Evolutionary conservation across 2,329 filamentous ascomycete genomes (phyloP).

Genomic region (Fusarium oligoseptatum): DNA sequence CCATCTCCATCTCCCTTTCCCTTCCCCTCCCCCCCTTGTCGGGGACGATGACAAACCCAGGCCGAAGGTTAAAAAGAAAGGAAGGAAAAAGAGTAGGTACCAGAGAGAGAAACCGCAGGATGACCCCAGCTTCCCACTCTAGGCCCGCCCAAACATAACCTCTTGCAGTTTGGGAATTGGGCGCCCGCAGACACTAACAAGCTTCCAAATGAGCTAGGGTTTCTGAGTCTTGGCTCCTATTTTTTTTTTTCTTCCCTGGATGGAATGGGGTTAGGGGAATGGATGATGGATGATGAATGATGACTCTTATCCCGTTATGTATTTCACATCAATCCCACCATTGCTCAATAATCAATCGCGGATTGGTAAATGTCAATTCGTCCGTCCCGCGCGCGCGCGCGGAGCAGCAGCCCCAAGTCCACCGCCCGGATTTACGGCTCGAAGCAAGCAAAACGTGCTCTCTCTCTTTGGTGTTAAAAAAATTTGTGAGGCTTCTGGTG

Average conservation of each 20-base stretch:
- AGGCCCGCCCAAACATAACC: not conserved
- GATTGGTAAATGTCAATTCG: not conserved
- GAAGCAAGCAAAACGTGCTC: slow-evolving; percentile 12
- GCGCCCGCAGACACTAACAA: slow-evolving; percentile 1
- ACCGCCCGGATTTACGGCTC: slow-evolving; percentile 45
- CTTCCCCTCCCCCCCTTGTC: slow-evolving; percentile 10
- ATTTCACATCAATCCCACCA: not conserved
- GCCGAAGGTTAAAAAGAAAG: slow-evolving; percentile 30
- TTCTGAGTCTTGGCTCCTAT: not conserved
- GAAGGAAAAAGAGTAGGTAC: not conserved
- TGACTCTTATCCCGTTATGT: slow-evolving; percentile 39
- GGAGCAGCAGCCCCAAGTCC: not conserved
- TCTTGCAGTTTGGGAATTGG: slow-evolving; percentile 1
- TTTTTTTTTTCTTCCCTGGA: not conserved
- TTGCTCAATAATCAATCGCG: not conserved
- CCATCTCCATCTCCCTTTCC: slow-evolving; percentile 8
- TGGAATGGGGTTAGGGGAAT: not conserved
- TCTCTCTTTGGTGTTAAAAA: not conserved
- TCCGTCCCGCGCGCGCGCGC: not conserved
- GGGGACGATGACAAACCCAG: slow-evolving; percentile 32
- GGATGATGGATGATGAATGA: slow-evolving; percentile 35
- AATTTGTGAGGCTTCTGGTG: not conserved
- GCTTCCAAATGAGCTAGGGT: not conserved
- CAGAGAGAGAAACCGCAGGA: not conserved
- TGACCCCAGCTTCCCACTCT: not conserved